Evolutionary conservation across 768 basidiomycete species (phyloP).

Genomic region (Termitomyces sp.): DNA sequence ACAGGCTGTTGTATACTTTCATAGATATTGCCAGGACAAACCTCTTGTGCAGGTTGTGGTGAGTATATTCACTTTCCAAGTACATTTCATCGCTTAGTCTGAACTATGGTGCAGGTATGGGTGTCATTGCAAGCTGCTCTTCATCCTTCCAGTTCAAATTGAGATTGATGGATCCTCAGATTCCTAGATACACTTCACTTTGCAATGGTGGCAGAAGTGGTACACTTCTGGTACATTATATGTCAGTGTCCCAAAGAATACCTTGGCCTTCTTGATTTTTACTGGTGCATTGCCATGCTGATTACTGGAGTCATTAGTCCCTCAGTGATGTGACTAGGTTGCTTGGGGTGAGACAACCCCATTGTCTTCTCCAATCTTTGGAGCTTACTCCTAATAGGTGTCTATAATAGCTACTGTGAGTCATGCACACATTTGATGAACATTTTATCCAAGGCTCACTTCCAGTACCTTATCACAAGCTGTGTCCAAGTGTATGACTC

Average conservation of each 20-base stretch:
- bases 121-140: background rate
- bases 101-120: conserved; percentile 4
- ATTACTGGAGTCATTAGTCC: background rate
- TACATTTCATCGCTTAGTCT: background rate
- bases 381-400: background rate
- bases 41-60: conserved; percentile 1
- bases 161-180: background rate
- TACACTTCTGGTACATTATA: conserved; percentile 9
- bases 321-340: background rate
- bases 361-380: background rate
- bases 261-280: conserved; percentile 5
- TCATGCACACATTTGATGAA: background rate
- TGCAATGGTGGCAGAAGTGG: conserved; percentile 10
- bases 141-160: background rate
- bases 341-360: conserved; percentile 1
- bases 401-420: conserved; percentile 11
- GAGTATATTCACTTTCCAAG: background rate
- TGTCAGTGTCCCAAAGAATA: conserved; percentile 3
- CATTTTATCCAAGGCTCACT: background rate
- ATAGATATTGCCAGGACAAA: conserved; percentile 6
- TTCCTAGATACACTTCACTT: conserved; percentile 11
- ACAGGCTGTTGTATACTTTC: conserved; percentile 8
- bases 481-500: conserved; percentile 6
- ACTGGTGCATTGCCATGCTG: conserved; percentile 1
- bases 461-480: conserved; percentile 8